These are phyloP conservation scores for Aspergillus conjunctus DNA, from an alignment of 495 filamentous ascomycete species.

Conservation along the genomic window DNA sequence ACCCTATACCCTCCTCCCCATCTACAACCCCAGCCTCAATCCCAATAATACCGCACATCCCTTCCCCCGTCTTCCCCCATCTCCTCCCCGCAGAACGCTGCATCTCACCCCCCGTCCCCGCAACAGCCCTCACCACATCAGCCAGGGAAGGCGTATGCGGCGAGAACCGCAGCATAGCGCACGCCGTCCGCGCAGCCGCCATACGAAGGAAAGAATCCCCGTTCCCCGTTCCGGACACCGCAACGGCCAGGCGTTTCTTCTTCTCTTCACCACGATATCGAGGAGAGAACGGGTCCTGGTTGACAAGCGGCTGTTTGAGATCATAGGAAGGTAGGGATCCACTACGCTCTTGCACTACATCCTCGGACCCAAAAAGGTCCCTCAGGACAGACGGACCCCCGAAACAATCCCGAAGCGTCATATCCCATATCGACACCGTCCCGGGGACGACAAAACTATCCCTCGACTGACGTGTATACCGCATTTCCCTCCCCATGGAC, in stretches of 20 bases:
- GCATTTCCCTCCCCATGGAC: not conserved
- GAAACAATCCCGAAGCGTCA: conserved; percentile 19
- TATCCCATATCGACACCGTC: conserved; percentile 13
- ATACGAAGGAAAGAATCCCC: conserved; percentile 84
- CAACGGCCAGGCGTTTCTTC: conserved; percentile 54
- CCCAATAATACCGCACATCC: conserved; percentile 85
- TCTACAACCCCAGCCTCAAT: conserved; percentile 62
- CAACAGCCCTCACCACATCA: conserved; percentile 60
- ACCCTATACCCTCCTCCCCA: conserved; percentile 36
- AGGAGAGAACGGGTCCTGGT: not conserved
- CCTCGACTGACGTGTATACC: not conserved
- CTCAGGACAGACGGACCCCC: not conserved
- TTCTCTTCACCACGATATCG: not conserved
- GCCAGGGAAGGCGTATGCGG: conserved; percentile 35
- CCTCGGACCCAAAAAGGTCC: not conserved
- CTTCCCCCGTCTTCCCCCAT: conserved; percentile 78
- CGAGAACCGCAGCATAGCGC: conserved; percentile 71
- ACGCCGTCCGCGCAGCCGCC: conserved; percentile 70
- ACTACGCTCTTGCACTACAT: not conserved
- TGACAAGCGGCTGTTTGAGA: conserved; percentile 7
- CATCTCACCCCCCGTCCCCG: conserved; percentile 73
- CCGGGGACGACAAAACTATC: not conserved
- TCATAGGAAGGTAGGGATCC: conserved; percentile 1
- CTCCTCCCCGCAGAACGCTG: conserved; percentile 72
- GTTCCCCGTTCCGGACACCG: conserved; percentile 84